Evolutionary conservation across 768 basidiomycete species (phyloP).

Genomic region (Boletus tylopilopsis): DNA sequence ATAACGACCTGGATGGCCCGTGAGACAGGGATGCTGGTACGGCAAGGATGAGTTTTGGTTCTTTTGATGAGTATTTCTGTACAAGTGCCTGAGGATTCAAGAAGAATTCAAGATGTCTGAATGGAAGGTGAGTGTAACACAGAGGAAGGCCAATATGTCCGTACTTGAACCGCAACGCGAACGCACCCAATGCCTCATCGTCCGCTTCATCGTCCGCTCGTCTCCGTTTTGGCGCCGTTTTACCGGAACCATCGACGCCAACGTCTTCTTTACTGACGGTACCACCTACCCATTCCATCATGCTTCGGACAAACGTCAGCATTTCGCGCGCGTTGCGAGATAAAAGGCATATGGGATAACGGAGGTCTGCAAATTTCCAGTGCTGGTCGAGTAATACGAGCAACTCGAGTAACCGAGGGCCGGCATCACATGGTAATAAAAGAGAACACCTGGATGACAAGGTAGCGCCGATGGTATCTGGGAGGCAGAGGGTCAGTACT

Average conservation of each 20-base stretch:
- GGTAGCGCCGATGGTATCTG: conserved; percentile 88
- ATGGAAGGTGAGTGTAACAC: conserved; percentile 1
- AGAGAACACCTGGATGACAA: conserved; percentile 77
- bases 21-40: conserved; percentile 92
- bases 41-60: conserved; percentile 91
- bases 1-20: conserved; percentile 83
- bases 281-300: conserved; percentile 99
- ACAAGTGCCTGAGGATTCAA: conserved; percentile 75
- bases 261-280: conserved; percentile 91
- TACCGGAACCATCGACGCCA: conserved; percentile 66
- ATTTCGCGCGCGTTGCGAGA: conserved; percentile 90
- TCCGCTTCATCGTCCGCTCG: conserved; percentile 68
- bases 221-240: conserved; percentile 48
- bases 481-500: background rate
- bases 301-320: conserved; percentile 88
- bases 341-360: conserved; percentile 90
- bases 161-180: conserved; percentile 86
- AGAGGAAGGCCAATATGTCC: conserved; percentile 20
- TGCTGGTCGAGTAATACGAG: conserved; percentile 95
- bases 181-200: conserved; percentile 80
- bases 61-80: conserved; percentile 77
- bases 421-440: conserved; percentile 89
- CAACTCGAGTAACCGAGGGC: conserved; percentile 93
- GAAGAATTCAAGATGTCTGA: conserved; percentile 90
- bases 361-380: conserved; percentile 85